Percentiles rank a stretch among this genome's conserved stretches.
phyloP scores from a whole-genome alignment of 2,329 filamentous ascomycete species.

The Macrophomina phaseolina region DNA sequence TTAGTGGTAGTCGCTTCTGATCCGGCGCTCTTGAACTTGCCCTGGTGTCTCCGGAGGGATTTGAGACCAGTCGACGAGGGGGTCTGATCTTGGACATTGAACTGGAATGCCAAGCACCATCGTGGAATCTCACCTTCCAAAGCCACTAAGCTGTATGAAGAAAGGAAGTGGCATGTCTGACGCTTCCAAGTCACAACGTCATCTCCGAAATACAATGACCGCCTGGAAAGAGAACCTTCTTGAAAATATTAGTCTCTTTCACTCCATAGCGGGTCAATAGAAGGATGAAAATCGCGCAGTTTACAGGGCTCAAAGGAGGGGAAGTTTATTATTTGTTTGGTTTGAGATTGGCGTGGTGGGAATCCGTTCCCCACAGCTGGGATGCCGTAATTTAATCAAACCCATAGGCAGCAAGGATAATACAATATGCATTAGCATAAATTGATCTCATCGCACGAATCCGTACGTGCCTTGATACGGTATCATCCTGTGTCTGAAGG shows the following conservation, averaged over 20 bases:
- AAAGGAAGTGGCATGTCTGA: neutral
- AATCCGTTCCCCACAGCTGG: too few relatives aligned
- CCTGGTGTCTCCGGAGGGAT: neutral
- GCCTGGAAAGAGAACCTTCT: neutral
- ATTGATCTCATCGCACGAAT: too few relatives aligned
- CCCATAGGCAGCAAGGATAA: too few relatives aligned
- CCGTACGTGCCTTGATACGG: too few relatives aligned
- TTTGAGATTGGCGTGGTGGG: too few relatives aligned
- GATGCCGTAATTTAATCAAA: too few relatives aligned
- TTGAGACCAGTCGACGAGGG: neutral
- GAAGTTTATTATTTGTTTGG: too few relatives aligned
- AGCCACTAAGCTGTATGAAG: too few relatives aligned
- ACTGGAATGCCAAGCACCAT: neutral
- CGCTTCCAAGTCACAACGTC: neutral
- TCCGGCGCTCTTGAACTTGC: neutral
- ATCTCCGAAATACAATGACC: neutral
- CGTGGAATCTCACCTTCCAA: neutral
- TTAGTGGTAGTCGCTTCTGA: neutral
- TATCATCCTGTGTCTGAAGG: too few relatives aligned
- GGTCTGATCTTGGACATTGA: too few relatives aligned
- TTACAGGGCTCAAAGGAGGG: neutral
- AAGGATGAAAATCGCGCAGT: neutral
- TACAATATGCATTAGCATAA: too few relatives aligned
- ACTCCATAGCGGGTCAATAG: neutral
- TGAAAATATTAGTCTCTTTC: neutral